Base-by-base conservation (phyloP, 208 protist species). In the Trypanosoma mega region DNA sequence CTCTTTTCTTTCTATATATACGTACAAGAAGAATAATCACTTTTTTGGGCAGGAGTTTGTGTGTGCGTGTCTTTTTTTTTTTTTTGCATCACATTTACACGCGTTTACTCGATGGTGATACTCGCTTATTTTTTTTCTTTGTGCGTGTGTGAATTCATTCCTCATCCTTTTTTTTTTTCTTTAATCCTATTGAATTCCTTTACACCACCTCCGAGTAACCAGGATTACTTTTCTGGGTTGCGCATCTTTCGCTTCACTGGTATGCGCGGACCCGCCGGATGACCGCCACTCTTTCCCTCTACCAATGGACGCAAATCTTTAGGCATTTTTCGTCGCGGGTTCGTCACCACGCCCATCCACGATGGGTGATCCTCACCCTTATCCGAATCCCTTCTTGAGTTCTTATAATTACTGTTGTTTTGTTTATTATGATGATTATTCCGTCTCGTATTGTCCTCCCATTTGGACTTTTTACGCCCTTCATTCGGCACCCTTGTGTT, bases 341-440 rank as follows among this genome's bases (percentile, higher is more conserved):
- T 96, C 41, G 89, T 93, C 50, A 76, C 72, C 16, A 92, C 63
- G 20, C 89, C 89, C 70, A 90, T 88, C 86, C 89, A 96, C 45
- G 85, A 68, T 11, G 76, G 76, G 24, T 62, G 56, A 4, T 57
- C 73, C 3, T 34, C 33, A 2, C 31, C 41, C n/a, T 30, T 11
- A 2, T 43, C 4, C 21, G 36, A 30, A n/a, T 66, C 59, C 16
- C 4, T 41, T 8, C 58, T 54, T 16, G 14, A 5, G 29, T 18
- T 62, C 62, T 79, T 82, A 31, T 75, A 63, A 24, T 50, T 39
- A n/a, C 59, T n/a, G 14, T 47, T 51, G 2, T 30, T 62, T 7
- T 31, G n/a, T 27, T 39, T 8, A 41, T 53, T 4, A 8, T n/a
- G 18, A 4, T 34, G 18, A 54, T 39, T 33, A 36, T 55, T 55